These are phyloP conservation scores for Ophiostoma sp. DNA, from an alignment of 2,329 filamentous ascomycete genomes.

Conservation along the genomic window DNA sequence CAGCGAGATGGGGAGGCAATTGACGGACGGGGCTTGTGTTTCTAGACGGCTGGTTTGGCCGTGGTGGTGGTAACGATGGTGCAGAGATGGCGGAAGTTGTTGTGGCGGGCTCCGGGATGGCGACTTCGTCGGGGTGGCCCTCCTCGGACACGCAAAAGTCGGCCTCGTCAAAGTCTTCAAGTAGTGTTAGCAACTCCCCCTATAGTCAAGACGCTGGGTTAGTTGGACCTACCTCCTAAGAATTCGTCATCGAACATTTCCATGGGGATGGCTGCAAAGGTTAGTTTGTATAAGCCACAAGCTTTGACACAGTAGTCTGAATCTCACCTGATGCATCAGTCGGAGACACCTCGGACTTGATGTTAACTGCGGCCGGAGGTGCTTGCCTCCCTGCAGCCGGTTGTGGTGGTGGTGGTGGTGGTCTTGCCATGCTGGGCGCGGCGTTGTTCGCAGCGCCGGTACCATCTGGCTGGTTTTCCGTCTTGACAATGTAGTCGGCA, in stretches of 20 bases:
- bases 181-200: too few relatives aligned
- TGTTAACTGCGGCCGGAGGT: neutral
- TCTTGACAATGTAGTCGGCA: conserved; percentile 63
- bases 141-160: conserved; percentile 63
- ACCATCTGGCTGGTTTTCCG: conserved; percentile 34
- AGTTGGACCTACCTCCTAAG: conserved; percentile 40
- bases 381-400: neutral
- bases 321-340: too few relatives aligned
- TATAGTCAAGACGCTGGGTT: neutral
- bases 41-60: conserved; percentile 27
- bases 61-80: conserved; percentile 24
- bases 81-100: conserved; percentile 27
- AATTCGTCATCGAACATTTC: conserved; percentile 39
- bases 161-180: conserved; percentile 65
- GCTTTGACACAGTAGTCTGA: too few relatives aligned
- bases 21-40: conserved; percentile 27
- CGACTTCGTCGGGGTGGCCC: conserved; percentile 71
- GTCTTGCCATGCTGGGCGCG: too few relatives aligned
- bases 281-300: too few relatives aligned
- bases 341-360: conserved; percentile 4
- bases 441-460: neutral
- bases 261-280: neutral
- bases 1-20: conserved; percentile 23
- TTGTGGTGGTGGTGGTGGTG: conserved; percentile 11
- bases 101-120: conserved; percentile 41